Evolutionary conservation across 2,329 filamentous ascomycete species (phyloP).

Genomic region (Pseudonectria buxi): DNA sequence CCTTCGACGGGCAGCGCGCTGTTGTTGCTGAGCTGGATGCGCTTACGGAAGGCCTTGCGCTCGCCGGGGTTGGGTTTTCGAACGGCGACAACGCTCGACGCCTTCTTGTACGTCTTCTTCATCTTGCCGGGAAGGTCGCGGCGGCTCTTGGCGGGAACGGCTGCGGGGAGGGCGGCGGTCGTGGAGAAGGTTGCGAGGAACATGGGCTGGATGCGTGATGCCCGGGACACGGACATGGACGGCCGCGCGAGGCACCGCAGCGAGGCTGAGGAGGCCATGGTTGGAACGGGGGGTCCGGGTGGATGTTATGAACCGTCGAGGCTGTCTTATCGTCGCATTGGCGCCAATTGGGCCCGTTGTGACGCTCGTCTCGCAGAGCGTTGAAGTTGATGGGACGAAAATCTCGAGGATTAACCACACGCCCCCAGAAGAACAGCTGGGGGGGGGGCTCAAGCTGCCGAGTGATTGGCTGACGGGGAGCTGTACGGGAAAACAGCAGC

Average conservation of each 20-base stretch:
- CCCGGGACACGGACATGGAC: constrained; percentile 19
- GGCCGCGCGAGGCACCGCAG: constrained; percentile 37
- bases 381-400: constrained; percentile 22
- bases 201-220: constrained; percentile 28
- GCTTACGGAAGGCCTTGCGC: constrained; percentile 79
- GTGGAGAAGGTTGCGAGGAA: constrained; percentile 37
- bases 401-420: constrained; percentile 22
- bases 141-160: constrained; percentile 29
- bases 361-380: constrained; percentile 17
- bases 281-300: too few species aligned
- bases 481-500: constrained; percentile 17
- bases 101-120: constrained; percentile 49
- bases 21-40: constrained; percentile 86
- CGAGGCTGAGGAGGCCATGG: constrained; percentile 35
- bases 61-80: constrained; percentile 67
- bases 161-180: constrained; percentile 21
- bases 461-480: constrained; percentile 13
- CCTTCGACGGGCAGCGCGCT: constrained; percentile 76
- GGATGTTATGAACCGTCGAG: background rate
- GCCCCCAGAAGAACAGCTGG: constrained; percentile 11
- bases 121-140: constrained; percentile 31
- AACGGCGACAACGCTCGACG: constrained; percentile 33
- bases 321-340: constrained; percentile 20
- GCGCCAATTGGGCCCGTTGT: constrained; percentile 23
- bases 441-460: background rate